Evolutionary conservation across 495 filamentous ascomycete genomes (phyloP), one percentile per base, ranked within the genome.

Genomic region (Friedmanniomyces simplex): DNA sequence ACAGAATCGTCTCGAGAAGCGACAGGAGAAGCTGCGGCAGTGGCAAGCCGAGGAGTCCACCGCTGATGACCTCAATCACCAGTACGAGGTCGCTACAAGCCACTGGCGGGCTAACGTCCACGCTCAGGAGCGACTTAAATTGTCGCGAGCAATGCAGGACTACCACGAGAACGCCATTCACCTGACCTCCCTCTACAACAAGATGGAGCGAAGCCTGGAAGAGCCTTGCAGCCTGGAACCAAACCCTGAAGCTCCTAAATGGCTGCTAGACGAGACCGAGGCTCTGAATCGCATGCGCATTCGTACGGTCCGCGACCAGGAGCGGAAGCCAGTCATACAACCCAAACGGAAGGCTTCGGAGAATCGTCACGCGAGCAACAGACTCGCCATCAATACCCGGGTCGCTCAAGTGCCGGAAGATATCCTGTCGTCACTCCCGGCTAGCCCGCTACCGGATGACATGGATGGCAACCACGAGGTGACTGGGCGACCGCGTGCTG

Each of bases 21-120:
- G 93, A 28, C 87, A 82, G 67, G 93, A 96, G 22, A 88, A 77
- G 61, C 75, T 98, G 13, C 86, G 79, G 66, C 76, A 83, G 50
- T 95, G 89, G 89, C 79, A 82, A 42, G 68, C 73, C 3, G 81
- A 89, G 50, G 82, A 84, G 57, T 69, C 80, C 26, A 76, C 78
- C 47, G 75, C 76, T 21, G 88, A 95, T 46, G 84, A 87, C 57
- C 74, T 84, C 39, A 77, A 86, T 49, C 79, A 84, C 52, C 83
- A 83, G 14, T 89, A 96, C 65, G 87, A 95, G 62, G 84, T 84
- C 58, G 84, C 87, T 1, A 87, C 89, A 54, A 84, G 82, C 50
- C 84, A 90, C 54, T 97, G 91, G 94, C 85, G 89, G 72, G 86
- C 88, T 54, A 96, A 95, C 60, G 94, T 97, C 41, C 91, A 90